Percentiles rank a stretch among this genome's conserved stretches.
Evolutionary conservation across 2,329 filamentous ascomycete genomes (phyloP).

Genomic region (Cercospora sp.): DNA sequence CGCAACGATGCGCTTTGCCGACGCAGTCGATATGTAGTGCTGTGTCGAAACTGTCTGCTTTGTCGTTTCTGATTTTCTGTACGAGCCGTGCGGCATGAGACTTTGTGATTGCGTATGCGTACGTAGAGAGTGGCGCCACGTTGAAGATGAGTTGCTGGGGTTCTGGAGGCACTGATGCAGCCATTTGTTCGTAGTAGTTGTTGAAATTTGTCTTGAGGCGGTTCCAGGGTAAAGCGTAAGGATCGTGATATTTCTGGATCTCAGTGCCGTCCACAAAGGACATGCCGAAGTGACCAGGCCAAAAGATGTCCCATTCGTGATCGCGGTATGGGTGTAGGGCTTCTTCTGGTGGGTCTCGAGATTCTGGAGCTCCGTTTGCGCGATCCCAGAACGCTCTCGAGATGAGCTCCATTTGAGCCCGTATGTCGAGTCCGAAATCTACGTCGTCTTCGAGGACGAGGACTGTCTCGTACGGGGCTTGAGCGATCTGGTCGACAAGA

Average conservation of each 20-base stretch:
- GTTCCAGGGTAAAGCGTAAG: slow-evolving; percentile 14
- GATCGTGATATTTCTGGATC: slow-evolving; percentile 14
- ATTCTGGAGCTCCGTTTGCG: neutral
- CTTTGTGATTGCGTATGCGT: slow-evolving; percentile 19
- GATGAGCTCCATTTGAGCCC: slow-evolving; percentile 39
- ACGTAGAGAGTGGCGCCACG: slow-evolving; percentile 17
- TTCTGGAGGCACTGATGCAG: neutral
- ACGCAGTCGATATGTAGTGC: slow-evolving; percentile 22
- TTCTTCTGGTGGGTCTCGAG: neutral
- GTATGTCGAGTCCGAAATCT: slow-evolving; percentile 45
- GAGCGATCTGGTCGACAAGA: slow-evolving; percentile 36
- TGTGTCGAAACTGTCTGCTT: slow-evolving; percentile 16
- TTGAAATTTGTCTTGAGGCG: slow-evolving; percentile 17
- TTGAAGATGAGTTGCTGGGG: slow-evolving; percentile 18
- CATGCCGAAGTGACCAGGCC: slow-evolving; percentile 39
- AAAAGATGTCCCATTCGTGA: slow-evolving; percentile 36
- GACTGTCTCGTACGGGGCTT: slow-evolving; percentile 43
- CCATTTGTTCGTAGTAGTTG: slow-evolving; percentile 22
- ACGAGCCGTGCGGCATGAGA: slow-evolving; percentile 8
- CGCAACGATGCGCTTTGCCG: slow-evolving; percentile 14
- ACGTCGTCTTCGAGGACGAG: slow-evolving; percentile 48
- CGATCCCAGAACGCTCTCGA: slow-evolving; percentile 31
- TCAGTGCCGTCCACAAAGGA: slow-evolving; percentile 1
- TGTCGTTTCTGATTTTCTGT: slow-evolving; percentile 7
- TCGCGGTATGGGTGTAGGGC: slow-evolving; percentile 15